Evolutionary conservation across 2,329 filamentous ascomycete species (phyloP).

Genomic region (Macrophomina pseudophaseolina): DNA sequence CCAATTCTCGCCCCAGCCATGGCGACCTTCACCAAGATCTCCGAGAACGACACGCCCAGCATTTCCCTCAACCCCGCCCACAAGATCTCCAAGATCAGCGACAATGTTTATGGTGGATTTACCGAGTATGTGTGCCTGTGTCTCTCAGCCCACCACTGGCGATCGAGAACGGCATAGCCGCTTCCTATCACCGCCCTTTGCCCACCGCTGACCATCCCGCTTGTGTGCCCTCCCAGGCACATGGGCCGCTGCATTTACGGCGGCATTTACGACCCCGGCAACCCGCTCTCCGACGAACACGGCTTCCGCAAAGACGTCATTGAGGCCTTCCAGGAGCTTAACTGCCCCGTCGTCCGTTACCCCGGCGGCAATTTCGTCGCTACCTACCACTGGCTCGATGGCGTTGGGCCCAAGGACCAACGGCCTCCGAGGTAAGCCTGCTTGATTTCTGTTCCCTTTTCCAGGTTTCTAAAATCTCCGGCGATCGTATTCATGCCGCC

Average conservation of each 20-base stretch:
- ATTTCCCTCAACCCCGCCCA: conserved; percentile 70
- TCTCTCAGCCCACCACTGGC: conserved; percentile 14
- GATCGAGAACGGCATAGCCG: conserved; percentile 16
- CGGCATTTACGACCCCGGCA: conserved; percentile 80
- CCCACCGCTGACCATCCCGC: conserved; percentile 16
- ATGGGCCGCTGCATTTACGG: conserved; percentile 91
- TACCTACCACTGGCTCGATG: conserved; percentile 86
- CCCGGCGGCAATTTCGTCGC: conserved; percentile 85
- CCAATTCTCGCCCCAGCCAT: conserved; percentile 50
- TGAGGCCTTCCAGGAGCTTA: conserved; percentile 72
- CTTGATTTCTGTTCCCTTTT: background rate
- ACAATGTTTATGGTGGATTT: conserved; percentile 84
- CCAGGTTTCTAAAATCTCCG: conserved; percentile 5
- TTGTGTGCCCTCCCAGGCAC: conserved; percentile 59
- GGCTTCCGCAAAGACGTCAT: conserved; percentile 83
- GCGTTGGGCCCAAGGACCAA: conserved; percentile 73
- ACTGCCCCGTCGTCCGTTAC: conserved; percentile 78
- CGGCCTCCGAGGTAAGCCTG: conserved; percentile 61
- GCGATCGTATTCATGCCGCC: background rate
- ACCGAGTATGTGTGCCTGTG: conserved; percentile 67
- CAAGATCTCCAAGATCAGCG: conserved; percentile 74
- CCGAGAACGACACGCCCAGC: conserved; percentile 63
- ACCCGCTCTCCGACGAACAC: conserved; percentile 71
- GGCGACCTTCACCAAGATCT: conserved; percentile 74
- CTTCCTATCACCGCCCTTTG: conserved; percentile 32